Conservation (phyloP, 2,329 filamentous ascomycete genomes). For the Cercospora beticola region DNA sequence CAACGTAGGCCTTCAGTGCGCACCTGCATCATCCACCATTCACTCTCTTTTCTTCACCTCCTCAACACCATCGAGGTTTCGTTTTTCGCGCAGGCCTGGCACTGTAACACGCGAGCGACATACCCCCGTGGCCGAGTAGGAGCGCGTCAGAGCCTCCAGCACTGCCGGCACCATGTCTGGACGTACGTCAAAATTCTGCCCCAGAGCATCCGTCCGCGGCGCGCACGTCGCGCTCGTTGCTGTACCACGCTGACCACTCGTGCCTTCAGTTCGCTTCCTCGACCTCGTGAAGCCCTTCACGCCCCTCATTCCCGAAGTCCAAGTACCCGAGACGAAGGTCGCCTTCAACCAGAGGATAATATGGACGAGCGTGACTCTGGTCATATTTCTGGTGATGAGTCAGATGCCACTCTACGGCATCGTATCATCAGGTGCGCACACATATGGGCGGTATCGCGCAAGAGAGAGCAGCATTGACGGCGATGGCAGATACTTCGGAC, state of each 20-base stretch:
- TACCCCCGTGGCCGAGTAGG: background rate
- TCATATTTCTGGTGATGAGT: constrained; percentile 99
- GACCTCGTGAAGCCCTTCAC: constrained; percentile 99
- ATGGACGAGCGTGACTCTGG: constrained; percentile 66
- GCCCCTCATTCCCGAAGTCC: constrained; percentile 98
- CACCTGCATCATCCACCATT: constrained; percentile 10
- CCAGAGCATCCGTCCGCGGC: background rate
- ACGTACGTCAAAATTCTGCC: constrained; percentile 17
- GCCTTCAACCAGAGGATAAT: constrained; percentile 83
- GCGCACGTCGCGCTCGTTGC: background rate
- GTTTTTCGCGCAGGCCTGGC: background rate
- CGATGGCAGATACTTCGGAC: constrained; percentile 71
- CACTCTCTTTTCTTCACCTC: constrained; percentile 5
- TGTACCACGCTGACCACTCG: constrained; percentile 20
- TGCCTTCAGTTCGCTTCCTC: constrained; percentile 83
- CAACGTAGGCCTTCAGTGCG: background rate
- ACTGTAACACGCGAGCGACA: background rate
- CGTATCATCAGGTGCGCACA: constrained; percentile 70
- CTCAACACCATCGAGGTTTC: background rate
- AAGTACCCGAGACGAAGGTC: constrained; percentile 96
- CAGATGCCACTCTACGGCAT: constrained; percentile 98
- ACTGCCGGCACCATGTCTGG: constrained; percentile 20
- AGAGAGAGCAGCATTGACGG: constrained; percentile 22
- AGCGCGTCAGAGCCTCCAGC: constrained; percentile 15
- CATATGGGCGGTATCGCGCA: background rate